Evolutionary conservation across 2,329 filamentous ascomycete species (phyloP).

Genomic region (Atkinsonella hypoxylon): DNA sequence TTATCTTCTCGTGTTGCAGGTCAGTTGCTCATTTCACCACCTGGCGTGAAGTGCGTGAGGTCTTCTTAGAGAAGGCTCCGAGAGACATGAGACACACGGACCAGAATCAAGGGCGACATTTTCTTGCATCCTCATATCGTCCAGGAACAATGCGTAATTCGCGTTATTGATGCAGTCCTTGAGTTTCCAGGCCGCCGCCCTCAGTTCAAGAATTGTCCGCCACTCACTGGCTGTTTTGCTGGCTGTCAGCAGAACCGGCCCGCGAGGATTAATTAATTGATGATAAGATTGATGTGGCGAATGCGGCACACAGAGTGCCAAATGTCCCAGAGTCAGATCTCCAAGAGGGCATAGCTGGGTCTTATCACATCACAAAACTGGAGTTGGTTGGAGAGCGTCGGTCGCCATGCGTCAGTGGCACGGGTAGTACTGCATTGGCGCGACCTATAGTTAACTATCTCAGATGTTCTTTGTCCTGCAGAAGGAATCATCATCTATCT

Average conservation of each 20-base stretch:
- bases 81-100: too few species aligned
- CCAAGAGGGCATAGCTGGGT: neutral
- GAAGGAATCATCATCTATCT: neutral
- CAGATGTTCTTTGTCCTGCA: neutral
- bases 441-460: too few species aligned
- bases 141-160: neutral
- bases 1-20: neutral
- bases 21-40: neutral
- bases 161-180: neutral
- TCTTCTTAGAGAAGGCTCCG: too few species aligned
- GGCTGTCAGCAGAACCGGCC: too few species aligned
- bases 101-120: too few species aligned
- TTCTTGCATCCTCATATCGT: neutral
- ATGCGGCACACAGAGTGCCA: neutral
- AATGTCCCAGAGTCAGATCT: neutral
- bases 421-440: too few species aligned
- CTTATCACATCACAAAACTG: slow-evolving; percentile 1
- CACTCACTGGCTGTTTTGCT: neutral
- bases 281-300: neutral
- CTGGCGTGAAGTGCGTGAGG: neutral
- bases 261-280: too few species aligned
- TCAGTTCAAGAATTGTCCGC: neutral
- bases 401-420: neutral
- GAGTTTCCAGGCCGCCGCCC: neutral
- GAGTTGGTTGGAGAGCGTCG: neutral